These are phyloP conservation scores for Neofusicoccum sp. DNA, from an alignment of 2,329 filamentous ascomycete genomes.

Conservation along the genomic window DNA sequence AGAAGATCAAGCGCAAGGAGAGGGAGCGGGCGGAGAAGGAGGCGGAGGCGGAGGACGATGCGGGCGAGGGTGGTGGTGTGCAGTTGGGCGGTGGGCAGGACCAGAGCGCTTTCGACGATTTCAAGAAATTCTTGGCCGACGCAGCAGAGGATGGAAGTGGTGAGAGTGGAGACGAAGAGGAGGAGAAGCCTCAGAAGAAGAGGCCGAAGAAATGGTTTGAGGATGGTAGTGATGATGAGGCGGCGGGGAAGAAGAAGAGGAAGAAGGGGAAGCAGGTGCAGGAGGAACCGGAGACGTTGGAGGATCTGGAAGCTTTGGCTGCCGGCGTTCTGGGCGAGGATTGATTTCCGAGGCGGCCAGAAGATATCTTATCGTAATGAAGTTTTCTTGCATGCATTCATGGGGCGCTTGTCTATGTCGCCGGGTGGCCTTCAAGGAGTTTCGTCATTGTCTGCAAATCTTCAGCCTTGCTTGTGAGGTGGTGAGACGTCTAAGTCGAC, in stretches of 20 bases:
- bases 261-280: constrained; percentile 54
- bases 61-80: constrained; percentile 34
- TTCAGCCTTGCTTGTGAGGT: too few relatives aligned
- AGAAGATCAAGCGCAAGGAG: constrained; percentile 72
- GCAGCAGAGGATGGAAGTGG: constrained; percentile 9
- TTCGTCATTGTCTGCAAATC: too few relatives aligned
- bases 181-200: constrained; percentile 55
- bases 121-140: constrained; percentile 12
- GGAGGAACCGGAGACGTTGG: constrained; percentile 74
- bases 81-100: constrained; percentile 32
- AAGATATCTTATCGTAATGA: too few relatives aligned
- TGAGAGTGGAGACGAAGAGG: constrained; percentile 27
- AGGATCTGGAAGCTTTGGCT: constrained; percentile 77
- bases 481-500: too few relatives aligned
- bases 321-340: constrained; percentile 63
- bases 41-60: constrained; percentile 34
- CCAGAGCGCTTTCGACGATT: constrained; percentile 12
- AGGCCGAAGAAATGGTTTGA: constrained; percentile 81
- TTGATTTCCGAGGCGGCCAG: too few relatives aligned
- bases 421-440: too few relatives aligned
- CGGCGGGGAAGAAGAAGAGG: constrained; percentile 38
- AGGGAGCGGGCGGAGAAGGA: constrained; percentile 60
- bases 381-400: too few relatives aligned
- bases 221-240: constrained; percentile 58
- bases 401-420: too few relatives aligned